Evolutionary conservation across 2,329 filamentous ascomycete genomes (phyloP).

Genomic region (Ophiostoma tasmaniense): DNA sequence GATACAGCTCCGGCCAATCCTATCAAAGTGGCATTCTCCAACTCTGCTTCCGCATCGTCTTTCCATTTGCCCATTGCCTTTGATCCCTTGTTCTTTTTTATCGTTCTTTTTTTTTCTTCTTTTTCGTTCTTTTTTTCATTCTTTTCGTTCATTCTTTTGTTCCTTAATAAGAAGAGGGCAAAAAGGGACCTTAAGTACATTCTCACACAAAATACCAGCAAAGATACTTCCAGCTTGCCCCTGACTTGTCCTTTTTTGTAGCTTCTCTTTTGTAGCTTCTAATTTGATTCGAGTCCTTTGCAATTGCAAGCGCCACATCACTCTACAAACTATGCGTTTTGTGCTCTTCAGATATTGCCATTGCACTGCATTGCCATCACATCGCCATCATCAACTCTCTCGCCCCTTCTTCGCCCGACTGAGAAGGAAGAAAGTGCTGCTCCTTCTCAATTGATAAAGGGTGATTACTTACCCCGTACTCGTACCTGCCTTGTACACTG

Average conservation of each 20-base stretch:
- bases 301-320: neutral
- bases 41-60: neutral
- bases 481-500: neutral
- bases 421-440: neutral
- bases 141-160: too few species aligned
- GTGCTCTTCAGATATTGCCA: too few species aligned
- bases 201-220: neutral
- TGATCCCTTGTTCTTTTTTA: too few species aligned
- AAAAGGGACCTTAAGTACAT: neutral
- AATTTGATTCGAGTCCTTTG: neutral
- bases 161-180: too few species aligned
- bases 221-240: neutral
- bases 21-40: neutral
- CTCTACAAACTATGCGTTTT: too few species aligned
- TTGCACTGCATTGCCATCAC: neutral
- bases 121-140: too few species aligned
- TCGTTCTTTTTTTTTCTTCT: too few species aligned
- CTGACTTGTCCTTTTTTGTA: neutral
- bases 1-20: neutral
- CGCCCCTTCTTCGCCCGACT: constrained; percentile 6
- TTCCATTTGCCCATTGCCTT: neutral
- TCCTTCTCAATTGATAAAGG: neutral
- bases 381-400: neutral
- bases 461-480: neutral
- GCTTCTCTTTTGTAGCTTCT: too few species aligned